phyloP scores from a whole-genome alignment of 257 asterid genomes.

The Sherardia arvensis region DNA sequence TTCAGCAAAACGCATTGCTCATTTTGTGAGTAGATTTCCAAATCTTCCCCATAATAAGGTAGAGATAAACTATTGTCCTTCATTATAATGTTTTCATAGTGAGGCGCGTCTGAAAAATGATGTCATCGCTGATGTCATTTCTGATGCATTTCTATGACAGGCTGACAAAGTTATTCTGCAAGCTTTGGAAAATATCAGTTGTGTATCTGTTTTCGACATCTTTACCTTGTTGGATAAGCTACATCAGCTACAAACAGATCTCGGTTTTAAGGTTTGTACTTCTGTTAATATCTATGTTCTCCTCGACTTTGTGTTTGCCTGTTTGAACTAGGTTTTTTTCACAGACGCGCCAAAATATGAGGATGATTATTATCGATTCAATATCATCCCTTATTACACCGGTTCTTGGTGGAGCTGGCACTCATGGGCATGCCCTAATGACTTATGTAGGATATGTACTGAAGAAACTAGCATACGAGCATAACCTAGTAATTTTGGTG shows the following conservation, averaged over 20 bases:
- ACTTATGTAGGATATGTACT: slow-evolving; percentile 56
- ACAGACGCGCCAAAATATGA: slow-evolving; percentile 38
- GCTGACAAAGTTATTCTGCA: slow-evolving; percentile 28
- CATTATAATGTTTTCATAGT: neutral
- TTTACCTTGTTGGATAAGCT: slow-evolving; percentile 63
- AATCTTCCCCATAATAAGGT: slow-evolving; percentile 37
- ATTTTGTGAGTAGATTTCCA: slow-evolving; percentile 40
- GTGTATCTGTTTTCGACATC: slow-evolving; percentile 60
- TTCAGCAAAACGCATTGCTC: slow-evolving; percentile 62
- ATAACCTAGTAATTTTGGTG: slow-evolving; percentile 61
- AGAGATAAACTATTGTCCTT: neutral
- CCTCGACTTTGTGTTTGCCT: neutral
- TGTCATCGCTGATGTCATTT: neutral
- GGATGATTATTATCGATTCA: slow-evolving; percentile 72
- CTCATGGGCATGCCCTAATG: slow-evolving; percentile 77
- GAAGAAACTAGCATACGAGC: slow-evolving; percentile 73
- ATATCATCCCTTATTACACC: slow-evolving; percentile 81
- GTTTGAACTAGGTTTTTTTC: slow-evolving; percentile 4
- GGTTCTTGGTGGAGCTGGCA: slow-evolving; percentile 67
- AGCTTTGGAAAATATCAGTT: slow-evolving; percentile 51
- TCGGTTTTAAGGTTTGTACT: slow-evolving; percentile 49
- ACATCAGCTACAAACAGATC: slow-evolving; percentile 38
- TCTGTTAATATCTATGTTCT: neutral
- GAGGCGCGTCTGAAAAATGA: neutral
- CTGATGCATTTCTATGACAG: slow-evolving; percentile 23